These are phyloP conservation scores for Candida freyschussii DNA, from an alignment of 1,139 yeast species.

Conservation along the genomic window DNA sequence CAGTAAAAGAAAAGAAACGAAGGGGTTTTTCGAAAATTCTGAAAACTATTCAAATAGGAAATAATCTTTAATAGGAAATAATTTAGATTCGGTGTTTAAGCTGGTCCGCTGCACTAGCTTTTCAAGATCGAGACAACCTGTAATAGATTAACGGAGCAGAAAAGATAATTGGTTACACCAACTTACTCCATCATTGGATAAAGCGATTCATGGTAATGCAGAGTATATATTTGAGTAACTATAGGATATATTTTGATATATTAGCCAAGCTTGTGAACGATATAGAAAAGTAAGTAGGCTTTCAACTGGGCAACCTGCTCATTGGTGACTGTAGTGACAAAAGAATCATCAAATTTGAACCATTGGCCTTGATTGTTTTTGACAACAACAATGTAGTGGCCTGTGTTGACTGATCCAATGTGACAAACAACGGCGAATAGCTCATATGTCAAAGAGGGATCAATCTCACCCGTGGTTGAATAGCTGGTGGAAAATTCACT, in stretches of 20 bases:
- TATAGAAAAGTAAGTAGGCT: constrained; percentile 79
- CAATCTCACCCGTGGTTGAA: constrained; percentile 20
- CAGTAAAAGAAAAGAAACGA: too few relatives aligned
- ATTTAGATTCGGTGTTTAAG: too few relatives aligned
- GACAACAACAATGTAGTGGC: constrained; percentile 82
- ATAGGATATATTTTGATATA: background rate
- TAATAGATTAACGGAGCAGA: too few relatives aligned
- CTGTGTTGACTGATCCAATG: constrained; percentile 89
- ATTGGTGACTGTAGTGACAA: constrained; percentile 62
- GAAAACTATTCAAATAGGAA: too few relatives aligned
- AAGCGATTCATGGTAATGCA: background rate
- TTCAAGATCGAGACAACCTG: too few relatives aligned
- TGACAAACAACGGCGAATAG: constrained; percentile 85
- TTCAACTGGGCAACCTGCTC: constrained; percentile 62
- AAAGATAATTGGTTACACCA: too few relatives aligned
- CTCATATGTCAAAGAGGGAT: constrained; percentile 52
- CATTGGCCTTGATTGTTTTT: constrained; percentile 70
- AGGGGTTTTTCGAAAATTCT: too few relatives aligned
- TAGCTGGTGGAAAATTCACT: constrained; percentile 46
- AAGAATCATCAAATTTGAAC: constrained; percentile 89
- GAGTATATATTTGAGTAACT: background rate
- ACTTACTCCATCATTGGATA: too few relatives aligned
- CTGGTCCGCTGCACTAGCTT: too few relatives aligned
- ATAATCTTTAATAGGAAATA: too few relatives aligned
- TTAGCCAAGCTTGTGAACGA: constrained; percentile 40